phyloP scores from a whole-genome alignment of 2,329 filamentous ascomycete species.

The Didymellaceae sp. region DNA sequence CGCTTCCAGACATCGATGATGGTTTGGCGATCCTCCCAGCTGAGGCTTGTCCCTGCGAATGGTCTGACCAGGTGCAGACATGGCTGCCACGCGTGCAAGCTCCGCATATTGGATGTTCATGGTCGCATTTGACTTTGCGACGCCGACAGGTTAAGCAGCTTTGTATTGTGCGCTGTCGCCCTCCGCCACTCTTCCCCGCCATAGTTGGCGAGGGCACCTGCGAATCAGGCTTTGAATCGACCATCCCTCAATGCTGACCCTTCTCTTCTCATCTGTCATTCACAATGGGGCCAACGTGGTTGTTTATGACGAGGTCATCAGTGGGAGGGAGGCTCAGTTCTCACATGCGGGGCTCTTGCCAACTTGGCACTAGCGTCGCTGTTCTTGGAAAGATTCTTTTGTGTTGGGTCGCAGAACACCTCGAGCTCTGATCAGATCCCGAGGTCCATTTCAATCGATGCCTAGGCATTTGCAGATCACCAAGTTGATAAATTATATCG shows the following conservation, averaged over 20 bases:
- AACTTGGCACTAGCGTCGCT: slow-evolving; percentile 1
- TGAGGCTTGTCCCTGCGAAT: slow-evolving; percentile 27
- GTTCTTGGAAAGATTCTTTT: slow-evolving; percentile 5
- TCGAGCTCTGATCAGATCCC: slow-evolving; percentile 6
- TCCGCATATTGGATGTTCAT: slow-evolving; percentile 47
- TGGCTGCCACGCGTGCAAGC: slow-evolving; percentile 48
- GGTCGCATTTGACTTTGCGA: slow-evolving; percentile 49
- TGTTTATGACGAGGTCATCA: slow-evolving; percentile 4
- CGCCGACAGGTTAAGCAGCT: slow-evolving; percentile 49
- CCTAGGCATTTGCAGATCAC: background rate
- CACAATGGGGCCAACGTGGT: slow-evolving; percentile 2
- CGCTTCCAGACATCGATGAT: slow-evolving; percentile 6
- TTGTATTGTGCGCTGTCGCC: slow-evolving; percentile 47
- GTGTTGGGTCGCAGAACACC: slow-evolving; percentile 7
- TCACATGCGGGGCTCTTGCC: slow-evolving; percentile 18
- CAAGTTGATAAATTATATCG: no score
- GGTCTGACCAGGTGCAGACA: slow-evolving; percentile 46
- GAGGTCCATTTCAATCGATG: slow-evolving; percentile 11
- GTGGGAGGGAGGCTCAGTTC: slow-evolving; percentile 13
- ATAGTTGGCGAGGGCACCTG: slow-evolving; percentile 34
- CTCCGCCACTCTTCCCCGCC: slow-evolving; percentile 35
- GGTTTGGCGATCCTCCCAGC: slow-evolving; percentile 39
- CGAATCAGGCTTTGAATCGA: slow-evolving; percentile 29
- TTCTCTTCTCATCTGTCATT: slow-evolving; percentile 18
- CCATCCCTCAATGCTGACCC: slow-evolving; percentile 27